Conservation (phyloP, 345 rosid genomes). For the Chamaenerion angustifolium region DNA sequence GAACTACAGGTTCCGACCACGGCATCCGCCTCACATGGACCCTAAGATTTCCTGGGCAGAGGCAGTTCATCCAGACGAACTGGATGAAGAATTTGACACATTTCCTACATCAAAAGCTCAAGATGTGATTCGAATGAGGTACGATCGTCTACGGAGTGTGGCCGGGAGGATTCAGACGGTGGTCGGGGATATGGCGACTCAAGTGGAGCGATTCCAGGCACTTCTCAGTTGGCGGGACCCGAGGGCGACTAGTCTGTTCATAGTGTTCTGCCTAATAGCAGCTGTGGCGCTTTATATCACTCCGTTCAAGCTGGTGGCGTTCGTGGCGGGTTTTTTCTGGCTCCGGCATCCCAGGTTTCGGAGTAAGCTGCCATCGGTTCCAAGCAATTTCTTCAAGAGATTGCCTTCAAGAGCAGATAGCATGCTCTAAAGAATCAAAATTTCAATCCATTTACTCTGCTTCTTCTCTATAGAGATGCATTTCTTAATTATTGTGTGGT, state of each 20-base stretch:
- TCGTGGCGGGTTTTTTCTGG: slow-evolving; percentile 49
- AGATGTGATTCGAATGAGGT: slow-evolving; percentile 71
- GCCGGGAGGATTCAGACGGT: slow-evolving; percentile 77
- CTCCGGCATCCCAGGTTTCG: slow-evolving; percentile 75
- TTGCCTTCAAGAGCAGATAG: slow-evolving; percentile 65
- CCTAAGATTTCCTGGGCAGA: slow-evolving; percentile 80
- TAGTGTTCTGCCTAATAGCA: slow-evolving; percentile 48
- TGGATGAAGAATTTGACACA: slow-evolving; percentile 73
- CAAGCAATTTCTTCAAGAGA: slow-evolving; percentile 80
- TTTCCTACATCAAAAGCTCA: slow-evolving; percentile 59
- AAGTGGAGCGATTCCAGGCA: slow-evolving; percentile 67
- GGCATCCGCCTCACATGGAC: slow-evolving; percentile 77
- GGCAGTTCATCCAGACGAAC: slow-evolving; percentile 61
- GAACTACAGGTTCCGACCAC: slow-evolving; percentile 52
- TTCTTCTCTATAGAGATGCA: no score
- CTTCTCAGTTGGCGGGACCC: slow-evolving; percentile 78
- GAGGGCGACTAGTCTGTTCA: slow-evolving; percentile 62
- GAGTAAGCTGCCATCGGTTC: slow-evolving; percentile 73
- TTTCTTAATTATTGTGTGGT: no score
- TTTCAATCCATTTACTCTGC: not conserved
- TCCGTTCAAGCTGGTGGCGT: slow-evolving; percentile 51
- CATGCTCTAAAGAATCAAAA: slow-evolving; percentile 33
- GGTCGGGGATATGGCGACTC: slow-evolving; percentile 77
- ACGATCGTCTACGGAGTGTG: slow-evolving; percentile 65
- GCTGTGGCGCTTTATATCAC: slow-evolving; percentile 57